Conservation (phyloP, 1,284 basidiomycete genomes). For the Fistulina hepatica region DNA sequence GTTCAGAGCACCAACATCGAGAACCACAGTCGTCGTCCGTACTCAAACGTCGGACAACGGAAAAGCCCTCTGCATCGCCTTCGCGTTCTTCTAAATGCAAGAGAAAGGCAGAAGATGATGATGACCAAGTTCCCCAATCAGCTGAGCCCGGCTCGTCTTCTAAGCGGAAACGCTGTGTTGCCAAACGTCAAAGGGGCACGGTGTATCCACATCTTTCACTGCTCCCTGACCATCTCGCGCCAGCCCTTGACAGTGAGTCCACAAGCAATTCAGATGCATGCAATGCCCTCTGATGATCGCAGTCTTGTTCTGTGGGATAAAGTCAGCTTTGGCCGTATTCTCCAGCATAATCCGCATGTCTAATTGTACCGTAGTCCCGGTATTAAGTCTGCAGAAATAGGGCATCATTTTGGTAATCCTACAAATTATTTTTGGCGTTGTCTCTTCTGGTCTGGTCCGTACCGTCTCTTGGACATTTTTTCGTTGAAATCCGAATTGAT, state of each 20-base stretch:
- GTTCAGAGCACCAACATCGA: too few species aligned
- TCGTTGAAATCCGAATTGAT: not conserved
- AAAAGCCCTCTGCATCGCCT: too few species aligned
- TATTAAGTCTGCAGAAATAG: slow-evolving; percentile 44
- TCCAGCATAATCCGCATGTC: not conserved
- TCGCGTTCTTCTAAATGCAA: too few species aligned
- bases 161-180: too few species aligned
- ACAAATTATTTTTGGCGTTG: slow-evolving; percentile 63
- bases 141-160: too few species aligned
- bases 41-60: too few species aligned
- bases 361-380: slow-evolving; percentile 35
- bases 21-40: too few species aligned
- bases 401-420: slow-evolving; percentile 64
- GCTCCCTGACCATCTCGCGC: slow-evolving; percentile 31
- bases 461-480: slow-evolving; percentile 9
- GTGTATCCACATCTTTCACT: slow-evolving; percentile 36
- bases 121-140: too few species aligned
- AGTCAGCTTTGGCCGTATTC: slow-evolving; percentile 28
- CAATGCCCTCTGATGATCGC: slow-evolving; percentile 3
- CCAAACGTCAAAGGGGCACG: too few species aligned
- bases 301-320: slow-evolving; percentile 62
- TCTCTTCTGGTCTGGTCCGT: slow-evolving; percentile 39
- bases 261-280: not conserved
- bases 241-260: slow-evolving; percentile 33
- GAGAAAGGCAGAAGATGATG: too few species aligned